These are phyloP conservation scores for Fusarium oxysporum DNA, from an alignment of 2,329 filamentous ascomycete genomes.

Conservation along the genomic window DNA sequence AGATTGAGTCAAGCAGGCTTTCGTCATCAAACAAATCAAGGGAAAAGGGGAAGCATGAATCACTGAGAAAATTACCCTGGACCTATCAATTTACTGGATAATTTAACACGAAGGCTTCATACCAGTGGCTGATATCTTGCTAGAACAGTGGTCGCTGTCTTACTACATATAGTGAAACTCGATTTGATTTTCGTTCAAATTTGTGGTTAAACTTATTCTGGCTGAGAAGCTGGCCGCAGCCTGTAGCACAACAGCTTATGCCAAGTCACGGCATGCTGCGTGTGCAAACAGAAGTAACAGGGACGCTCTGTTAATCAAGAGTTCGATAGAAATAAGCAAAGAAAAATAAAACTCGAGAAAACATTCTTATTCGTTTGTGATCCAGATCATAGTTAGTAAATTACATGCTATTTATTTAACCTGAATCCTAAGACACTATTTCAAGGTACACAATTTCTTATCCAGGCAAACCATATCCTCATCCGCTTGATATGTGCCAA, in stretches of 20 bases:
- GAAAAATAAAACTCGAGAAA: neutral
- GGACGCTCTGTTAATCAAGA: neutral
- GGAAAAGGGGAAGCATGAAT: constrained; percentile 32
- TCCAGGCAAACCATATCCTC: neutral
- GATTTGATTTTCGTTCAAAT: neutral
- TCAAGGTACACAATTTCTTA: neutral
- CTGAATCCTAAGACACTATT: neutral
- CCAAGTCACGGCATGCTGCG: neutral
- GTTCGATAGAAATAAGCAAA: neutral
- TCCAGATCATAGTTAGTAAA: too few relatives aligned
- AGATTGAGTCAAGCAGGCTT: constrained; percentile 30
- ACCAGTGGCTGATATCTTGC: neutral
- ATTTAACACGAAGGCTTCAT: neutral
- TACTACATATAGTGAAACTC: neutral
- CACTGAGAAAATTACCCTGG: neutral
- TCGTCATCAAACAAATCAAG: constrained; percentile 26
- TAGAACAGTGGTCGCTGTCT: neutral
- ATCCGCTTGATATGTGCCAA: neutral
- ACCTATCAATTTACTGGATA: neutral
- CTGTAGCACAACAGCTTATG: neutral
- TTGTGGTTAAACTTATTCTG: neutral
- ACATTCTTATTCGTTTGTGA: too few relatives aligned
- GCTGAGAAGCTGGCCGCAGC: neutral
- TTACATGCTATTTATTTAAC: too few relatives aligned
- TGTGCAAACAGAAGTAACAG: neutral